Base-by-base conservation (phyloP, 1,284 basidiomycete species). In the Xanthoconium separans region DNA sequence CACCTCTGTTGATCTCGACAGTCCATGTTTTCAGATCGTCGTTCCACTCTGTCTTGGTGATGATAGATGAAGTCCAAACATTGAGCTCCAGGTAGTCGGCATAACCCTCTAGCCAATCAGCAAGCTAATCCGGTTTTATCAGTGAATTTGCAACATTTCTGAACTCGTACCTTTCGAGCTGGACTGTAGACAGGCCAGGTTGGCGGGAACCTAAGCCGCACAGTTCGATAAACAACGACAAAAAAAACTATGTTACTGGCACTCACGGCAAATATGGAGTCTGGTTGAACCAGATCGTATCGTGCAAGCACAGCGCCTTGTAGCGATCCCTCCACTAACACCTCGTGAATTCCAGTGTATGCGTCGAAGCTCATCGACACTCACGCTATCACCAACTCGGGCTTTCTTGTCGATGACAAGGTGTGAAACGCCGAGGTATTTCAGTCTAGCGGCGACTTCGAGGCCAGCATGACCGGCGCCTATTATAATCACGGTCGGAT, bases 101-200 rank as follows among this genome's bases (percentile, higher is more conserved):
- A 55, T 84, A 85, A 30, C 71, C 71, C 60, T 86, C 84, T 44
- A 86, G 70, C 80, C 81, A 85, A 59, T 82, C 78, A 4, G 80
- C 83, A 18, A 85, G 74, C 76, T 75, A 43, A 44, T 8, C 16
- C 16, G 22, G 40, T 2, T n/a, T 12, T 27, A 29, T 54, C 24
- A 24, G 8, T 44, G 13, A 18, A n/a, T n/a, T 18, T 27, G 31
- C 6, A 16, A 47, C 4, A 11, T n/a, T 16, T 27, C 27, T 6
- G 13, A 8, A 15, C 22, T 24, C 1, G 4, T 69, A 75, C 57
- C 64, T 74, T 61, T 56, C 58, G 34, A 54, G 72, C 71, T 3
- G 74, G 73, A n/a, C 59, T 65, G 50, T 68, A 77, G 10, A 68
- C 61, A 6, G 75, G 76, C 75, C 76, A 77, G 6, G 69, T 65